Base-by-base conservation (phyloP, 805 yeast species). In the Kodamaea hsintzibuensis region DNA sequence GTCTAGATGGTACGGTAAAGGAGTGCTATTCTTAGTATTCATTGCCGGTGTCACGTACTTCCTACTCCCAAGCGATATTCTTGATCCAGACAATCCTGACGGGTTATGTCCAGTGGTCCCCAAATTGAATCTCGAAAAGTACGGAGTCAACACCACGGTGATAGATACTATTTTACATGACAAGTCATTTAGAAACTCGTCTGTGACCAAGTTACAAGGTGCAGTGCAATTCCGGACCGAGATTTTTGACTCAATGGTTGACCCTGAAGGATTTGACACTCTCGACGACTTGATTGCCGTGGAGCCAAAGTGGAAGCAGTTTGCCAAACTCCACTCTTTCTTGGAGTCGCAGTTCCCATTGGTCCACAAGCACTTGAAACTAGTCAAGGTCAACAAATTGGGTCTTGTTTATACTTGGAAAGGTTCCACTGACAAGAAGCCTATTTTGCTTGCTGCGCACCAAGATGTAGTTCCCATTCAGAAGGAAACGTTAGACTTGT, bases 401-500 rank as follows among this genome's bases (percentile, higher is more conserved):
- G 72, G 69, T n/a, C 62, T 74, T 38, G 69, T 74, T 9, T 69
- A 63, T 53, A 68, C 76, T 22, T 74, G 77, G 77, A 53, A 73
- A 51, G 79, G 79, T 8, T 49, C 64, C 2, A 42, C 57, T 10
- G 27, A 47, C n/a, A 66, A 67, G 58, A 67, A 70, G 52, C 79
- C 79, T 8, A 61, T 74, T 13, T 55, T 74, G 53, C 62, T 74
- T 47, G 57, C 76, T 17, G 79, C 76, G 4, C 79, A 74, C 59
- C 71, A 67, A 55, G 79, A 74, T 51, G 79, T 74, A 38, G 78
- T 74, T 7, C 79, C 79, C 1, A 74, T 74, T 17, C 74, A 68
- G 49, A 61, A 63, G 46, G 77, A 71, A 30, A 73, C 78, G 0
- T 51, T 80, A 53, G 57, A 61, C 37, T 66, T 70, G 50, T 74